Base-by-base conservation (phyloP, 495 filamentous ascomycete genomes). In the Bombardia bombarda region DNA sequence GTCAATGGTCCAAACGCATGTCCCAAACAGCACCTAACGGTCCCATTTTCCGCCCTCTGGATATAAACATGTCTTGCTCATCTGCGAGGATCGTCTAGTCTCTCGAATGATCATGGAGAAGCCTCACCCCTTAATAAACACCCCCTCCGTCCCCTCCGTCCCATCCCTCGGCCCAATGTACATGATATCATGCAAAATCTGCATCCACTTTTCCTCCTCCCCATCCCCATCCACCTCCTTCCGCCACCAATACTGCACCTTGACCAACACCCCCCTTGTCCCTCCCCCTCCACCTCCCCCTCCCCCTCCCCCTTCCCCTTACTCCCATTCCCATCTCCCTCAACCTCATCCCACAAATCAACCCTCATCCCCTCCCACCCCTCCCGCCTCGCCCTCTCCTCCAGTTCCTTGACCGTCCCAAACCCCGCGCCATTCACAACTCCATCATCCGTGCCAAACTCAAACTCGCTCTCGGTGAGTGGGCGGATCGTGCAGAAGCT, bases 191-290 rank as follows among this genome's bases (percentile, higher is more conserved):
- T 55, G 52, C 17, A 51, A 28, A 35, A 51, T 51, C 45, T 51
- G 48, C 7, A 51, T 10, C 52, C 52, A 55, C 8, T 33, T 32
- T 1, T 41, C 48, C 3, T 22, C 48, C n/a, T n/a, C n/a, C n/a
- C n/a, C n/a, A n/a, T n/a, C n/a, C n/a, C n/a, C n/a, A n/a, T n/a
- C n/a, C n/a, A n/a, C n/a, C 34, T 55, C 48, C 49, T 49, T 45
- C 25, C 49, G 40, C 52, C 52, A 55, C 52, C 52, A 55, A 17
- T 55, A 55, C 35, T 55, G 37, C 26, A 55, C 45, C 23, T 55
- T 55, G 20, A 51, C 38, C 28, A 51, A 20, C 25, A 40, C n/a
- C 19, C 38, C 48, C 1, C 18, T 18, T 6, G n/a, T 34, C 9
- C 25, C 14, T 55, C 52, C 1, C 49, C 52, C 14, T 49, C 20